Percentiles rank a stretch among this genome's conserved stretches.
phyloP scores from a whole-genome alignment of 768 basidiomycete genomes.

The Lepiota brunneoincarnata region DNA sequence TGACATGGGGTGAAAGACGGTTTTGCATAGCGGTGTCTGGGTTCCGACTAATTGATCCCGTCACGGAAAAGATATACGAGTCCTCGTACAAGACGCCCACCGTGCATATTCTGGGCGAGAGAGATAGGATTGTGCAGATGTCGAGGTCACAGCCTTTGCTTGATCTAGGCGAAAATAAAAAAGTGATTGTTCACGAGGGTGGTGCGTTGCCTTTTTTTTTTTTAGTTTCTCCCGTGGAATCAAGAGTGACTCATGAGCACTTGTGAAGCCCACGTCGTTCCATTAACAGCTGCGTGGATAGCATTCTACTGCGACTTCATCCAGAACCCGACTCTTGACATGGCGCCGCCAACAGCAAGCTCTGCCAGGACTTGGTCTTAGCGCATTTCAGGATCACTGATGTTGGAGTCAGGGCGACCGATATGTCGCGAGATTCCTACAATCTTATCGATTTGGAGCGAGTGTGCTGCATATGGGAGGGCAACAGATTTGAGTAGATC shows the following conservation, averaged over 20 bases:
- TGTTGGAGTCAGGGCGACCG: background rate
- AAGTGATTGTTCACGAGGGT: slow-evolving; percentile 77
- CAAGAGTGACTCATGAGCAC: background rate
- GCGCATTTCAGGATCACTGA: background rate
- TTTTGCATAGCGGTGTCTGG: slow-evolving; percentile 80
- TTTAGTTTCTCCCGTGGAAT: background rate
- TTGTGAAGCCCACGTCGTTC: slow-evolving; percentile 74
- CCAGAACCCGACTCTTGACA: slow-evolving; percentile 36
- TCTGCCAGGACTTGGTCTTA: background rate
- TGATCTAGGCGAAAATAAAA: slow-evolving; percentile 47
- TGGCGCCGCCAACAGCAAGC: slow-evolving; percentile 9
- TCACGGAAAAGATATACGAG: slow-evolving; percentile 48
- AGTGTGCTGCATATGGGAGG: background rate
- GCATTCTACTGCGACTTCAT: slow-evolving; percentile 72
- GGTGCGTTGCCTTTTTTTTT: slow-evolving; percentile 43
- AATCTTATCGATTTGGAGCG: slow-evolving; percentile 10
- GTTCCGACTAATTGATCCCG: slow-evolving; percentile 52
- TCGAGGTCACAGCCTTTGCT: slow-evolving; percentile 64
- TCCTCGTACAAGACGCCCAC: slow-evolving; percentile 65
- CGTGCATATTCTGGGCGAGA: slow-evolving; percentile 75
- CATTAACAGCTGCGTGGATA: slow-evolving; percentile 74
- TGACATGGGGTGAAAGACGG: slow-evolving; percentile 34
- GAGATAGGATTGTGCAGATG: slow-evolving; percentile 69
- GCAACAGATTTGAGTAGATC: no score
- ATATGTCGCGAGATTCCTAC: background rate